Conservation (phyloP, 164 flowering plant species). For the Amborella trichopoda region DNA sequence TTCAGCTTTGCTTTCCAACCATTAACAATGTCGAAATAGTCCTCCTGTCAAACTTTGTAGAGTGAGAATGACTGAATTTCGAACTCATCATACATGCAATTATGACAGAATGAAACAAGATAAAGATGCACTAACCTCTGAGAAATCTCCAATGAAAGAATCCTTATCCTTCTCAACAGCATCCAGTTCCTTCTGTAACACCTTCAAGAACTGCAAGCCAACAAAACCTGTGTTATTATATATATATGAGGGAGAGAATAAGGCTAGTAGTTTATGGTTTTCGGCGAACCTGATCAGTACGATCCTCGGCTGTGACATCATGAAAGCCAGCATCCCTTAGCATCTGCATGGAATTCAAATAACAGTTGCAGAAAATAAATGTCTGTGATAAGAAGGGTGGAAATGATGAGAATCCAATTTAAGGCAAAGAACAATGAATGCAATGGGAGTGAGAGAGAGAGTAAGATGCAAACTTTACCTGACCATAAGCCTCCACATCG, state of each 20-base stretch:
- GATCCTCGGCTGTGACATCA: constrained; percentile 84
- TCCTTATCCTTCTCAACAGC: constrained; percentile 61
- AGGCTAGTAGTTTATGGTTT: neutral
- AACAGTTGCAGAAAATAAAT: too few species aligned
- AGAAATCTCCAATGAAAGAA: constrained; percentile 58
- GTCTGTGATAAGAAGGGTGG: too few species aligned
- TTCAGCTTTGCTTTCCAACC: constrained; percentile 89
- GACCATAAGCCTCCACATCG: constrained; percentile 77
- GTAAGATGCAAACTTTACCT: constrained; percentile 32
- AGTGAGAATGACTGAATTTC: neutral
- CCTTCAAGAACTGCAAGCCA: constrained; percentile 53
- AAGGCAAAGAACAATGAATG: constrained; percentile 1
- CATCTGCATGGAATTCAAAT: constrained; percentile 43
- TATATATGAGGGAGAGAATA: neutral
- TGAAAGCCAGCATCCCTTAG: constrained; percentile 90
- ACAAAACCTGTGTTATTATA: too few species aligned
- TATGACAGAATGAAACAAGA: neutral
- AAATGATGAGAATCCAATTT: neutral
- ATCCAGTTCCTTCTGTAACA: constrained; percentile 59
- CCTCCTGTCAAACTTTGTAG: constrained; percentile 42
- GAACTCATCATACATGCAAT: too few species aligned
- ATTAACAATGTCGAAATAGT: constrained; percentile 71
- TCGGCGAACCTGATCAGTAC: constrained; percentile 70
- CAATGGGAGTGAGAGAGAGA: neutral
- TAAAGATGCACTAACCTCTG: constrained; percentile 34